Base-by-base conservation (phyloP, 768 basidiomycete genomes). In the Trametes punicea region DNA sequence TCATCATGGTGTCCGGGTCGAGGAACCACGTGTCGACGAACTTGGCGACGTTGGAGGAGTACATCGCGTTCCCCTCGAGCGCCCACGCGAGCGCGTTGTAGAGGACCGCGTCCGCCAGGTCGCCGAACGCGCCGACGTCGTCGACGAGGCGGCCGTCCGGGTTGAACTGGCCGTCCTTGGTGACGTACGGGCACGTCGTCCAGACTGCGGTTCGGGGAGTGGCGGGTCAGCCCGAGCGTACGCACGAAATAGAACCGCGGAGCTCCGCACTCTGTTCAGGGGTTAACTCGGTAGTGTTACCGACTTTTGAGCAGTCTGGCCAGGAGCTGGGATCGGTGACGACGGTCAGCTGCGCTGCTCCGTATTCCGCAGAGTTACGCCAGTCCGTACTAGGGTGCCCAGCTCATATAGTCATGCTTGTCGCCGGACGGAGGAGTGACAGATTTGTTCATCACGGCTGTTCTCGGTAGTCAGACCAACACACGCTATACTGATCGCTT, bases 391-490 rank as follows among this genome's bases (percentile, higher is more conserved):
- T 86, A 87, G 36, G 85, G 84, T 13, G 83, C 81, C 81, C 82
- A 85, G 65, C 83, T 85, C 78, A 86, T 75, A 64, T 84, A 87
- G 64, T 85, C 84, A 57, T 83, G 80, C 30, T 74, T 73, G 63
- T 82, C 72, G 1, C 81, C 80, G 18, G 77, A 76, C 2, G 81
- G 81, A 1, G 83, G 74, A 4, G 69, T 65, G 27, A 77, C 71
- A 16, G 73, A 63, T 63, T 81, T 82, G 61, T 69, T 70, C 44
- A 72, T 79, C 16, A 83, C 83, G 49, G 72, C 82, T 83, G 56
- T 25, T 34, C 20, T 31, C 4, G 48, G 23, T 8, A 23, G n/a
- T 13, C 23, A 46, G 39, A 31, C 21, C 16, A n/a, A 30, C 39
- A 15, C 26, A 9, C 39, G n/a, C 10, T 13, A 6, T 26, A 21